phyloP scores from a whole-genome alignment of 108 stramenopile species.

The Skeletonema marinoi region DNA sequence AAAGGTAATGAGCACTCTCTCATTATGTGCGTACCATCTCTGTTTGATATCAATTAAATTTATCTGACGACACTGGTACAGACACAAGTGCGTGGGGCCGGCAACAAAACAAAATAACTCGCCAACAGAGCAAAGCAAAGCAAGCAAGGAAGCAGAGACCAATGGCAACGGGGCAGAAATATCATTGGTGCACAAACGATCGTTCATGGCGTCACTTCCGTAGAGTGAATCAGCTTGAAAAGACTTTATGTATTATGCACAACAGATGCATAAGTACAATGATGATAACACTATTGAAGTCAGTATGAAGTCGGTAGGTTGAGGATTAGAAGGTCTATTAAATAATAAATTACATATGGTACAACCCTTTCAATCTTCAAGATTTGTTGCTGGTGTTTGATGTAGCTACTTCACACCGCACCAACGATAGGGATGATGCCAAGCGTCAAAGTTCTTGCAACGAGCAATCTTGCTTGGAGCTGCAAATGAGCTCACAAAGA shows the following conservation, averaged over 20 bases:
- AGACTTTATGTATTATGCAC: too few species aligned
- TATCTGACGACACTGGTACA: not conserved
- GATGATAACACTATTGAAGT: too few species aligned
- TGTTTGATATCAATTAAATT: not conserved
- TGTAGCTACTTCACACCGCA: not conserved
- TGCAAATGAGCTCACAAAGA: not conserved
- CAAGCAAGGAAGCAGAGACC: too few species aligned
- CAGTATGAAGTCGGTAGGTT: not conserved
- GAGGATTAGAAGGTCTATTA: conserved; percentile 5
- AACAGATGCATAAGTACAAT: too few species aligned
- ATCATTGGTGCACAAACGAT: too few species aligned
- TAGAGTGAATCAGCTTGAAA: too few species aligned
- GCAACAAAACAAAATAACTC: too few species aligned
- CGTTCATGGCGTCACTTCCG: too few species aligned
- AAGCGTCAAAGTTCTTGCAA: not conserved
- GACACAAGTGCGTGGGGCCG: not conserved
- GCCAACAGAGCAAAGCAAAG: not conserved
- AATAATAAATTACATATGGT: not conserved
- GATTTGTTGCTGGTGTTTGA: not conserved
- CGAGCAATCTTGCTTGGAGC: not conserved
- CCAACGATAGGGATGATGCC: not conserved
- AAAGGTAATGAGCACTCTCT: not conserved
- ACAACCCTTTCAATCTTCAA: conserved; percentile 4
- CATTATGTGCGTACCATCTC: not conserved
- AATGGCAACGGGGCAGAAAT: too few species aligned